These are phyloP conservation scores for Aphanomyces astaci DNA, from an alignment of 352 stramenopile genomes.

Conservation along the genomic window DNA sequence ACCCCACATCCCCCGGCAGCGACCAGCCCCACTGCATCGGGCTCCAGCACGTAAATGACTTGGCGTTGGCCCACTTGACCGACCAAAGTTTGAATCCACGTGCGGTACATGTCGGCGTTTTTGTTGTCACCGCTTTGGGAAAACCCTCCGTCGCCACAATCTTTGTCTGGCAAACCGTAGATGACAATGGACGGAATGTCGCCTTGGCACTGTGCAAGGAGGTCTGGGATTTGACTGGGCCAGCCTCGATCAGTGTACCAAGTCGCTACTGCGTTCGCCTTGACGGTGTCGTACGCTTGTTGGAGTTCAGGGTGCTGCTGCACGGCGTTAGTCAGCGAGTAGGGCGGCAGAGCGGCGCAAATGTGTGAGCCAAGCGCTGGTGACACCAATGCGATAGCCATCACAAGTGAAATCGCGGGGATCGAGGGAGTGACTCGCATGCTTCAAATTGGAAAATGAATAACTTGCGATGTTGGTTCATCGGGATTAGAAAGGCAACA, in stretches of 20 bases:
- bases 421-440: too few species aligned
- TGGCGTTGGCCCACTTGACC: constrained; percentile 13
- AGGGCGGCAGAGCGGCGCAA: not conserved
- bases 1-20: constrained; percentile 23
- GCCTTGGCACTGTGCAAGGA: not conserved
- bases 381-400: too few species aligned
- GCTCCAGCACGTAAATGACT: constrained; percentile 34
- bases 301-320: constrained; percentile 34
- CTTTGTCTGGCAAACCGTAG: constrained; percentile 33
- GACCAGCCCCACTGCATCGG: constrained; percentile 29
- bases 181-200: constrained; percentile 23
- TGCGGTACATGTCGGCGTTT: constrained; percentile 27
- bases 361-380: too few species aligned
- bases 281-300: constrained; percentile 30
- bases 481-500: too few species aligned
- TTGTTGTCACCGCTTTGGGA: constrained; percentile 30
- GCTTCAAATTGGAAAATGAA: too few species aligned
- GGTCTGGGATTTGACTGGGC: constrained; percentile 23
- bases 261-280: constrained; percentile 38
- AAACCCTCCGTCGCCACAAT: constrained; percentile 29
- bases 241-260: constrained; percentile 60
- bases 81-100: constrained; percentile 24
- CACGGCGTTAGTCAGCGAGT: constrained; percentile 39
- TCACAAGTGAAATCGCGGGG: too few species aligned
- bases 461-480: too few species aligned